Evolutionary conservation across 495 filamentous ascomycete genomes (phyloP), one percentile per base, ranked within the genome.

Genomic region (Trichodelitschia bisporula): DNA sequence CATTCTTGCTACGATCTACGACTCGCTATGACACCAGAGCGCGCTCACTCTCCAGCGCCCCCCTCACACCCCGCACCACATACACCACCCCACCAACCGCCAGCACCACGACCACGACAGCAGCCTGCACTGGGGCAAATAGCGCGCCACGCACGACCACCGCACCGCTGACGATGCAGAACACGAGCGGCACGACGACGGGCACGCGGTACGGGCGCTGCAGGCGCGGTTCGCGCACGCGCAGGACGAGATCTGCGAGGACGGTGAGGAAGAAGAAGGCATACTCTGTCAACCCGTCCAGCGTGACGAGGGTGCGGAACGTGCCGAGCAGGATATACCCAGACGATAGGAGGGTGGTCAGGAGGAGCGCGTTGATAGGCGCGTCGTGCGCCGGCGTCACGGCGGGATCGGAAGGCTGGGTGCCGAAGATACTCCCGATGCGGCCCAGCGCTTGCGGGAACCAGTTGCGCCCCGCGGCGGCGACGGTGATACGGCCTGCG

Each of bases 201-300:
- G 49, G 41, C 0, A 61, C 54, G 35, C 55, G 55, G 30, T 65
- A 64, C 3, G 62, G 61, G 5, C 62, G 36, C 2, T 36, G 37
- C 0, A 65, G 40, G 0, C 35, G 32, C 0, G 61, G 62, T 36
- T 66, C 56, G 15, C 56, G 50, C 34, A 47, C 59, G 17, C 63
- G 47, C 18, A 68, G 42, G 4, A 62, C 36, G 9, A 69, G 48
- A 9, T 51, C 55, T 1, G 60, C 62, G 1, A 64, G 33, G 3
- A 64, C 59, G 2, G 60, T 63, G 4, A 69, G 43, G 37, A 64
- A 62, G 49, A 66, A 69, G 43, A 69, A 65, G 0, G 56, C 49
- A 35, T 61, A 66, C 40, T 66, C 64, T 8, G 54, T 59, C 2
- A 67, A 42, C 0, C 64, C 62, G 36, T 61, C 62, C 41, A 66